Percentiles rank a stretch among this genome's conserved stretches.
phyloP scores from a whole-genome alignment of 2,329 filamentous ascomycete genomes.

The Truncatella angustata region DNA sequence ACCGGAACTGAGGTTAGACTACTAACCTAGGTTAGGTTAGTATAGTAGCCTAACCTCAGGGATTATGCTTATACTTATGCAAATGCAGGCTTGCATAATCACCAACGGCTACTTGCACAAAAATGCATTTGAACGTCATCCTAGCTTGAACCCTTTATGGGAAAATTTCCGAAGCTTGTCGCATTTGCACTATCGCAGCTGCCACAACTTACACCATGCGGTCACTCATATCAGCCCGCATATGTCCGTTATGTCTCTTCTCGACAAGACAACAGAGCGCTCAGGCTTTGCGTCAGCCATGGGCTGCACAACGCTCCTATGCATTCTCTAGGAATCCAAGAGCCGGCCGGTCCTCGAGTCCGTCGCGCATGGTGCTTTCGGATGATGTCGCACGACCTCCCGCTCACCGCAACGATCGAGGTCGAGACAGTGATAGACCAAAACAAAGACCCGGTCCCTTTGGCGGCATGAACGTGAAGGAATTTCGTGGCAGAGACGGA shows the following conservation, averaged over 20 bases:
- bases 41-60: too few species aligned
- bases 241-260: slow-evolving; percentile 15
- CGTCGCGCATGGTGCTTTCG: slow-evolving; percentile 15
- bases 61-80: too few species aligned
- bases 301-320: slow-evolving; percentile 11
- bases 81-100: too few species aligned
- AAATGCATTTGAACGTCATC: not conserved
- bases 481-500: slow-evolving; percentile 17
- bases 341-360: slow-evolving; percentile 7
- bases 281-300: slow-evolving; percentile 7
- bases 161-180: not conserved
- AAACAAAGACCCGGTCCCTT: slow-evolving; percentile 11
- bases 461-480: slow-evolving; percentile 21
- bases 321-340: not conserved
- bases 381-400: slow-evolving; percentile 11
- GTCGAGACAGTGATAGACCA: slow-evolving; percentile 13
- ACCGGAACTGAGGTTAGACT: too few species aligned
- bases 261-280: slow-evolving; percentile 7
- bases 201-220: slow-evolving; percentile 5
- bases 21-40: too few species aligned
- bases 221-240: slow-evolving; percentile 11
- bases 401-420: slow-evolving; percentile 6
- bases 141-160: not conserved
- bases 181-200: not conserved
- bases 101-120: too few species aligned